A percentile compares a stretch with the other conserved stretches of the same genome.
phyloP scores from a whole-genome alignment of 345 rosid species.

The Excoecaria agallocha region DNA sequence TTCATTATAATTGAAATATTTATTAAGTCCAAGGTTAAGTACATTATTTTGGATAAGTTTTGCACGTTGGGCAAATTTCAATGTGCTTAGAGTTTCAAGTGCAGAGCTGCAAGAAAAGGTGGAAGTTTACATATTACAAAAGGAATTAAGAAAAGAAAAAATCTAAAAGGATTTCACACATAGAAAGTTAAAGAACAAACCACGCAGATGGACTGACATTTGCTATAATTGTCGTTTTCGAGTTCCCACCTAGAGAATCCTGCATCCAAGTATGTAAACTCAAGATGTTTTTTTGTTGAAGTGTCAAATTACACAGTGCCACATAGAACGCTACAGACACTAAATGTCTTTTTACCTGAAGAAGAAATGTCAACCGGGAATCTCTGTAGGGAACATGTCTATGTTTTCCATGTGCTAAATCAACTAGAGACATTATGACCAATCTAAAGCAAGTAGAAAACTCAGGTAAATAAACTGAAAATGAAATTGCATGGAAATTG shows the following conservation, averaged over 20 bases:
- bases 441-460: conserved; percentile 49
- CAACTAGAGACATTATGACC: conserved; percentile 96
- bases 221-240: conserved; percentile 90
- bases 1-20: conserved; percentile 15
- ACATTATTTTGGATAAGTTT: conserved; percentile 95
- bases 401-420: conserved; percentile 91
- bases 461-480: background rate
- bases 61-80: conserved; percentile 96
- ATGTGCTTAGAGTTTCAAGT: conserved; percentile 86
- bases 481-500: background rate
- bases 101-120: conserved; percentile 56
- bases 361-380: conserved; percentile 92
- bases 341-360: conserved; percentile 59
- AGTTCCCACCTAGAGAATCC: conserved; percentile 97
- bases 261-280: conserved; percentile 37
- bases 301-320: conserved; percentile 10
- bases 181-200: conserved; percentile 41
- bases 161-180: background rate
- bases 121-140: background rate
- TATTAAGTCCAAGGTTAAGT: conserved; percentile 18
- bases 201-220: conserved; percentile 91
- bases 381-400: conserved; percentile 96
- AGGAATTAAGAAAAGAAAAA: background rate
- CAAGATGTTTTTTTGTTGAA: background rate
- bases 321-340: background rate